Evolutionary conservation across 176 grass and related monocot genomes (phyloP).

Genomic region (Oryza australiensis): DNA sequence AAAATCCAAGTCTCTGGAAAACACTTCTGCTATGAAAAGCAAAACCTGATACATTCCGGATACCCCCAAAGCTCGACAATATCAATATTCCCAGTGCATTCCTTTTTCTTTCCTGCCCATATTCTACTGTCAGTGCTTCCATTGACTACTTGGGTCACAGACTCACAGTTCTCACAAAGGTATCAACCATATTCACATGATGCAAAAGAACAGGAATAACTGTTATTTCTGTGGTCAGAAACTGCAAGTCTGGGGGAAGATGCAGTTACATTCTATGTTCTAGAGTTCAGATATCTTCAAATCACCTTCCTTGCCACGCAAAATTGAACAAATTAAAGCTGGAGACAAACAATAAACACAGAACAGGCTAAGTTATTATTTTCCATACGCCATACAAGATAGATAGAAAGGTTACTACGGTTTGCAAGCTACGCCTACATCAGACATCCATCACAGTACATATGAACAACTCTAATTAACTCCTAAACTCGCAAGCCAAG

Average conservation of each 20-base stretch:
- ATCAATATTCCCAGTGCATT: constrained; percentile 3
- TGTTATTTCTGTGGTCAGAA: background rate
- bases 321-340: constrained; percentile 11
- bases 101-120: background rate
- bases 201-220: background rate
- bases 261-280: constrained; percentile 5
- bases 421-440: constrained; percentile 20
- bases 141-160: background rate
- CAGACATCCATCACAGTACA: constrained; percentile 28
- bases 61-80: background rate
- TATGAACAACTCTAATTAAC: constrained; percentile 41
- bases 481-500: constrained; percentile 22
- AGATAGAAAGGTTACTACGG: background rate
- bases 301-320: background rate
- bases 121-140: background rate
- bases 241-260: background rate
- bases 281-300: background rate
- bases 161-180: background rate
- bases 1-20: background rate
- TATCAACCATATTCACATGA: background rate
- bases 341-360: background rate
- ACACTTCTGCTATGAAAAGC: background rate
- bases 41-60: background rate
- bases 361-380: background rate
- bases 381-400: constrained; percentile 35